Evolutionary conservation across 2,329 filamentous ascomycete species (phyloP), one percentile per base, ranked within the genome.

Genomic region (Epichloe hybrida): DNA sequence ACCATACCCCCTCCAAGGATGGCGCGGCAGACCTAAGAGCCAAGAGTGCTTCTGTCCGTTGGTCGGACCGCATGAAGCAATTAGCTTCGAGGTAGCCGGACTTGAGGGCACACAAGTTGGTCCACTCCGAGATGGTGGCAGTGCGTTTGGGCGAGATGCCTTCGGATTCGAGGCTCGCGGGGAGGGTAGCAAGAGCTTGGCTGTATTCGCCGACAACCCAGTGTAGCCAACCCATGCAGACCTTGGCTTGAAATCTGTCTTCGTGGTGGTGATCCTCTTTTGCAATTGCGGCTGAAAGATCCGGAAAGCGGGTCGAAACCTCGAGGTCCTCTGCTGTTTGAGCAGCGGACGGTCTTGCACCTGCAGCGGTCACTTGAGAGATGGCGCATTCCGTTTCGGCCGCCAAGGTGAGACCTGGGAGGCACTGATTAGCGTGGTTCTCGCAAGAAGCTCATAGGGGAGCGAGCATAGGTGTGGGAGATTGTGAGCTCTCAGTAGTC

Each of bases 201-300:
- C 70, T 72, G 56, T 85, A 85, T 58, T 94, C 84, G 36, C 80
- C 81, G 49, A 84, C 67, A 8, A 81, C 79, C 80, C 86, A 95
- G 62, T 94, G 81, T 59, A 95, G 73, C 86, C 89, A 94, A 50
- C 83, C 89, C 43, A 91, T 66, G 65, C 88, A 93, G 48, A 93
- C 82, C 54, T 81, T 83, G 35, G 88, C 90, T 66, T 95, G 88
- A 58, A 91, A 84, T 50, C 68, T 72, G 57, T 84, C 81, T 62
- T 83, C 76, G 12, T 66, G 64, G 56, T 73, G 67, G 7, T 61
- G 62, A 5, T 71, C 68, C 59, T 83, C 82, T 49, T 72, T 71
- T 6, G 82, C 79, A 57, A 86, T 78, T 15, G 74, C 77, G 41
- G 71, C 64, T 49, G 75, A 61, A 3, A 84, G 71, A 55, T 72